phyloP scores from a whole-genome alignment of 2,329 filamentous ascomycete species.

The Endocalyx cinctus region DNA sequence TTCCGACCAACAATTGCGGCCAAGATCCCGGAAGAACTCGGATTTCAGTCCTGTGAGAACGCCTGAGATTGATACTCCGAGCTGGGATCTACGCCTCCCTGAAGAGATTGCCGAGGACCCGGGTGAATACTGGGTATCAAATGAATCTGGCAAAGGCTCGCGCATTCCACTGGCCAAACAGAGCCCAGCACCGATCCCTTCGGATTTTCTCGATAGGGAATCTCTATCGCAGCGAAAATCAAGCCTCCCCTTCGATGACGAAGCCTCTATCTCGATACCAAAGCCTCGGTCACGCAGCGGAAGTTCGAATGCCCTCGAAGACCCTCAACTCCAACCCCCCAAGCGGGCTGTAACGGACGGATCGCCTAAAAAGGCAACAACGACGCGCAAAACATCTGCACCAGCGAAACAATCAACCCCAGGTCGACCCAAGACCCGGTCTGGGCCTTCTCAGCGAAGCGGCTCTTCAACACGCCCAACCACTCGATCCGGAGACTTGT shows the following conservation, averaged over 20 bases:
- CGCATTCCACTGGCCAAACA: constrained; percentile 81
- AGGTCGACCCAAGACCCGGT: constrained; percentile 59
- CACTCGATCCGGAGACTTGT: constrained; percentile 57
- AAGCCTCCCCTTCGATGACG: constrained; percentile 46
- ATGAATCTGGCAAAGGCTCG: constrained; percentile 58
- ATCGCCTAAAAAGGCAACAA: constrained; percentile 49
- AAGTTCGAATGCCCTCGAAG: constrained; percentile 57
- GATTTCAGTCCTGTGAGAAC: constrained; percentile 31
- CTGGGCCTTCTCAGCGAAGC: constrained; percentile 46
- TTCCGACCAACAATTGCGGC: constrained; percentile 21
- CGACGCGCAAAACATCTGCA: constrained; percentile 41
- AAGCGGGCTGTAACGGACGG: constrained; percentile 44
- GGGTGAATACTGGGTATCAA: constrained; percentile 48
- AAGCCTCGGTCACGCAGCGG: constrained; percentile 68
- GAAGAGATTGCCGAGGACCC: constrained; percentile 69
- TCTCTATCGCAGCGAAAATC: constrained; percentile 60
- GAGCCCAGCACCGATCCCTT: constrained; percentile 71
- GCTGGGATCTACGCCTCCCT: constrained; percentile 70
- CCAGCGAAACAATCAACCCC: constrained; percentile 36
- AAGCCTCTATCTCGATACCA: constrained; percentile 53
- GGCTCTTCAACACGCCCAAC: constrained; percentile 52
- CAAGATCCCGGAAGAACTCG: constrained; percentile 44
- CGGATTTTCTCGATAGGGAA: constrained; percentile 69
- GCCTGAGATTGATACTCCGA: constrained; percentile 37
- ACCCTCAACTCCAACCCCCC: constrained; percentile 27